phyloP scores from a whole-genome alignment of 2,329 filamentous ascomycete genomes.

The Didymella pomorum region DNA sequence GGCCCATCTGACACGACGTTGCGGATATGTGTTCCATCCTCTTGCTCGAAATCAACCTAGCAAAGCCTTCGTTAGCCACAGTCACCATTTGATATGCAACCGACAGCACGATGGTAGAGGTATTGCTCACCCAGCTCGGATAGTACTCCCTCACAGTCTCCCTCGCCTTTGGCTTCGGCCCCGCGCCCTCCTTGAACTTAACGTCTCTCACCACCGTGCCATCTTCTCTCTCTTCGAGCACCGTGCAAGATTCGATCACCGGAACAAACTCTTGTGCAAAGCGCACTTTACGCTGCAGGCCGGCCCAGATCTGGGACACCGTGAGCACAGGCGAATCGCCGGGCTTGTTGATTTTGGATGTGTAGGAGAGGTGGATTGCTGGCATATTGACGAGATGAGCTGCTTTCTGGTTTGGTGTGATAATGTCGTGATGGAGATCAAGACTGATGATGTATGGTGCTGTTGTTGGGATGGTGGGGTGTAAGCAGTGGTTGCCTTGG shows the following conservation, averaged over 20 bases:
- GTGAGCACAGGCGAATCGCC: constrained; percentile 50
- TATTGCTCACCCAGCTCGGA: constrained; percentile 52
- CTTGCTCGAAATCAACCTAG: constrained; percentile 57
- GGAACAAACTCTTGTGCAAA: constrained; percentile 56
- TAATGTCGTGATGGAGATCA: neutral
- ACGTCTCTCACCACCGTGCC: constrained; percentile 49
- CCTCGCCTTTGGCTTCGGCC: constrained; percentile 40
- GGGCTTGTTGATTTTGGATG: constrained; percentile 55
- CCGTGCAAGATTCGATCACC: constrained; percentile 52
- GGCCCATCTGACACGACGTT: constrained; percentile 56
- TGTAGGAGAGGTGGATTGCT: constrained; percentile 53
- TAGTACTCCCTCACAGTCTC: constrained; percentile 53
- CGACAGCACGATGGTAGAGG: too few species aligned
- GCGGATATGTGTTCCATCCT: constrained; percentile 53
- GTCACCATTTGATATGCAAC: too few species aligned
- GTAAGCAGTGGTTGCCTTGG: constrained; percentile 1
- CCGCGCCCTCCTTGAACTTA: constrained; percentile 50
- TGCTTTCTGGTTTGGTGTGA: neutral
- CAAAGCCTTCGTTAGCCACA: neutral
- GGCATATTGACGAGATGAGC: constrained; percentile 43
- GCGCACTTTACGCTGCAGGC: constrained; percentile 57
- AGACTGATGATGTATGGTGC: neutral
- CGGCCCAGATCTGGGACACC: constrained; percentile 48
- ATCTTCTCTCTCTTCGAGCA: constrained; percentile 51
- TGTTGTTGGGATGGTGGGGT: neutral